phyloP scores from a whole-genome alignment of 75 land plant genomes.

The Selaginella tamariscina region DNA sequence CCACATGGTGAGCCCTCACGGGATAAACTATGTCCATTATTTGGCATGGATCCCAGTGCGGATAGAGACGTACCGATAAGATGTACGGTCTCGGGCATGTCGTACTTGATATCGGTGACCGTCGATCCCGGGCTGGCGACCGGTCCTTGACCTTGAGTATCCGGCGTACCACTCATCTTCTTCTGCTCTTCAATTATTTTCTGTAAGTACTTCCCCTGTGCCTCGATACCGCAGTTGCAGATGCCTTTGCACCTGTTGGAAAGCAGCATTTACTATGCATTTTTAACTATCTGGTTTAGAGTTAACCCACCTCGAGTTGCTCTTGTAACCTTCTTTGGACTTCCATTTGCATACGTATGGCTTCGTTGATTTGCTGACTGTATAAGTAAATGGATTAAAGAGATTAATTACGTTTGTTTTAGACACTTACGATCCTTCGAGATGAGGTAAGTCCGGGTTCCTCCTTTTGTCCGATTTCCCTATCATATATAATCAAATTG shows the following conservation, averaged over 20 bases:
- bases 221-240: slow-evolving; percentile 89
- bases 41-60: background rate
- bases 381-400: too few species aligned
- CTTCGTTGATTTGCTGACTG: slow-evolving; percentile 36
- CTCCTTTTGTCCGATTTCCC: slow-evolving; percentile 22
- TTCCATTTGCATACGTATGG: slow-evolving; percentile 47
- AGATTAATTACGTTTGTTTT: too few species aligned
- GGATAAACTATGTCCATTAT: background rate
- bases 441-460: background rate
- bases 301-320: slow-evolving; percentile 35
- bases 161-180: slow-evolving; percentile 36
- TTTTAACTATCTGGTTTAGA: background rate
- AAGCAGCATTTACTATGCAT: background rate
- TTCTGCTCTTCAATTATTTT: slow-evolving; percentile 94
- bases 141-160: slow-evolving; percentile 2
- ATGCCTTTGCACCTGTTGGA: slow-evolving; percentile 77
- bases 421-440: background rate
- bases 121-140: background rate
- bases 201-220: slow-evolving; percentile 89
- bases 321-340: slow-evolving; percentile 43
- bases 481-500: slow-evolving; percentile 5
- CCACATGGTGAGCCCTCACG: background rate
- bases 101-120: background rate
- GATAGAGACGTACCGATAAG: background rate
- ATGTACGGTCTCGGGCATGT: background rate